These are phyloP conservation scores for Vaccinium vitisidaea DNA, from an alignment of 148 eudicot species.

Conservation along the genomic window DNA sequence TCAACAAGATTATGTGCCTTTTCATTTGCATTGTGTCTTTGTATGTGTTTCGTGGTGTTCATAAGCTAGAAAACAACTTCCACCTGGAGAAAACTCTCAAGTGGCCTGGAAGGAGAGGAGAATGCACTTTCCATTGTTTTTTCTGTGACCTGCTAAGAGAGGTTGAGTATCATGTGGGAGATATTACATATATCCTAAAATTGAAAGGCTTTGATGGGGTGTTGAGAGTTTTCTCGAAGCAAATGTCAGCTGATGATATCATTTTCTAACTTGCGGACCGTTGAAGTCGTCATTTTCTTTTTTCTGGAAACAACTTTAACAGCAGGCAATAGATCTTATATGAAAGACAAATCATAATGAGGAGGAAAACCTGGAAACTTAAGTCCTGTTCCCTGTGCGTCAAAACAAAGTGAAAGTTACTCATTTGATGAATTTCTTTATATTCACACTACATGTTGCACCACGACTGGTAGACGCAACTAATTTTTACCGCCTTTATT, in stretches of 20 bases:
- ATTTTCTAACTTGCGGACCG: neutral
- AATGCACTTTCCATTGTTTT: neutral
- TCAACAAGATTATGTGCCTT: neutral
- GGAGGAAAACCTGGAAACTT: neutral
- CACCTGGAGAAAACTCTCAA: neutral
- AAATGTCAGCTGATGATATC: neutral
- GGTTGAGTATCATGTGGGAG: neutral
- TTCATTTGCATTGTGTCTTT: neutral
- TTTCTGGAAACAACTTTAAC: conserved; percentile 5
- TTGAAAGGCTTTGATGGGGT: neutral
- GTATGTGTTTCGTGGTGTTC: neutral
- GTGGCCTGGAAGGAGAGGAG: neutral
- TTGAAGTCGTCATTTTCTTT: neutral
- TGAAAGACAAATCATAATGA: neutral
- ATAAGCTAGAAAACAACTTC: conserved; percentile 3
- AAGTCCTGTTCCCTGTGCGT: neutral
- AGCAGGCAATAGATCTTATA: neutral
- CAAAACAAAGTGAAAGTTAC: neutral
- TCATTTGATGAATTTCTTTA: neutral
- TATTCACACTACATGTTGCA: neutral
- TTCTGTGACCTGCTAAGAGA: neutral
- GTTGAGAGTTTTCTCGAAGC: neutral
- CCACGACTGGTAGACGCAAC: neutral
- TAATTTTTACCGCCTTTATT: neutral
- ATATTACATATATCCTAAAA: neutral